Base-by-base conservation (phyloP, 306 rosid genomes). In the Cucumis sativus region DNA sequence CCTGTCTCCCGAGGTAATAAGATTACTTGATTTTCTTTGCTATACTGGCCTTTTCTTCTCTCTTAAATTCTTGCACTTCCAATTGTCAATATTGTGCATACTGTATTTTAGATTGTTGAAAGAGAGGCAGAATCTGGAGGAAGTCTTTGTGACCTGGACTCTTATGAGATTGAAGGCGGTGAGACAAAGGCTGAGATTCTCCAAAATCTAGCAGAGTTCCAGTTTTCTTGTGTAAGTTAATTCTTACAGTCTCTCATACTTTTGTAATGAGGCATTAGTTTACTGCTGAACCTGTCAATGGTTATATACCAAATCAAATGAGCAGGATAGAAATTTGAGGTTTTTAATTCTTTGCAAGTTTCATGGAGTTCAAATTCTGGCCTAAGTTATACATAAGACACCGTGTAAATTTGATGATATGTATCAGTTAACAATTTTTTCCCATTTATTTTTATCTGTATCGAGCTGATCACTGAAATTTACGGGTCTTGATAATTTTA, bases 131-230 rank as follows among this genome's bases (percentile, higher is more conserved):
- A 92, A 85, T 58, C 96, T 68, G 97, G 98, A 43, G 99, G 99
- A 57, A 86, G 45, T 65, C 89, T 95, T 77, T 93, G 97, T 21
- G 99, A 90, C 16, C 81, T 95, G 77, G 99, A 95, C 75, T 83
- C 88, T 7, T 95, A 95, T 79, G 99, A 95, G 90, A 83, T 95
- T 82, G 99, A 95, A 89, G 97, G 97, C 75, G 99, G 97, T 10
- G 99, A 95, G 74, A 87, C 99, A 28, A 95, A 95, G 85, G 84
- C 93, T 59, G 99, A 92, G 83, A 60, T 95, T 81, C 96, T 95
- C 80, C 97, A 95, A 83, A 95, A 95, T 84, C 87, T 95, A 82
- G 13, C 97, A 1, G 99, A 95, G 90, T 95, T 89, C 87, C 97
- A 95, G 87, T 92, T 95, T 84, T 95, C 97, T 84, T 95, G 97